Evolutionary conservation across 768 basidiomycete genomes (phyloP).

Genomic region (Pisolithus tinctorius): DNA sequence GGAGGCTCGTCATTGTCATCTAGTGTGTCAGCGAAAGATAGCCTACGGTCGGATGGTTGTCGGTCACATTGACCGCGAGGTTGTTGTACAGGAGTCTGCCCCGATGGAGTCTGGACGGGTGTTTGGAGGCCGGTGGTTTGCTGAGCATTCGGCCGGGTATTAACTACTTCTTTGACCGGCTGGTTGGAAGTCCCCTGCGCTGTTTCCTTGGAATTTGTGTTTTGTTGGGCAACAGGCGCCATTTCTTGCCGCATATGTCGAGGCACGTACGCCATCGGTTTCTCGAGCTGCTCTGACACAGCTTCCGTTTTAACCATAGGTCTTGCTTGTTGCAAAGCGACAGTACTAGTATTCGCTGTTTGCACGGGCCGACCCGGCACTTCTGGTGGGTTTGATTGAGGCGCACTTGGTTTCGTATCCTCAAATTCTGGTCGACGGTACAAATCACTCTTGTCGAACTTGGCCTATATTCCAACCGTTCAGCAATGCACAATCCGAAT

Average conservation of each 20-base stretch:
- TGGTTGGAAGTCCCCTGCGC: slow-evolving; percentile 1
- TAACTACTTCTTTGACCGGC: background rate
- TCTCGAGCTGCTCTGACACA: slow-evolving; percentile 4
- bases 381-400: background rate
- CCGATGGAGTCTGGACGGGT: slow-evolving; percentile 27
- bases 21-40: slow-evolving; percentile 5
- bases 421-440: slow-evolving; percentile 68
- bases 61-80: slow-evolving; percentile 1
- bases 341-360: background rate
- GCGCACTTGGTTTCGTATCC: slow-evolving; percentile 31
- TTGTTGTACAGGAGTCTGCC: slow-evolving; percentile 5
- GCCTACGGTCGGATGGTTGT: slow-evolving; percentile 8
- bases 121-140: slow-evolving; percentile 23
- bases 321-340: background rate
- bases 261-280: slow-evolving; percentile 31
- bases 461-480: slow-evolving; percentile 35
- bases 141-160: background rate
- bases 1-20: slow-evolving; percentile 2
- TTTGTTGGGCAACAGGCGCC: slow-evolving; percentile 4
- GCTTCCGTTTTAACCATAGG: slow-evolving; percentile 16
- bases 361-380: background rate
- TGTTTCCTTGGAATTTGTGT: background rate
- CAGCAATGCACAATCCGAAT: background rate
- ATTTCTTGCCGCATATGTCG: slow-evolving; percentile 32
- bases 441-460: slow-evolving; percentile 60